Evolutionary conservation across 257 asterid species (phyloP).

Genomic region (Osmanthus fragrans): DNA sequence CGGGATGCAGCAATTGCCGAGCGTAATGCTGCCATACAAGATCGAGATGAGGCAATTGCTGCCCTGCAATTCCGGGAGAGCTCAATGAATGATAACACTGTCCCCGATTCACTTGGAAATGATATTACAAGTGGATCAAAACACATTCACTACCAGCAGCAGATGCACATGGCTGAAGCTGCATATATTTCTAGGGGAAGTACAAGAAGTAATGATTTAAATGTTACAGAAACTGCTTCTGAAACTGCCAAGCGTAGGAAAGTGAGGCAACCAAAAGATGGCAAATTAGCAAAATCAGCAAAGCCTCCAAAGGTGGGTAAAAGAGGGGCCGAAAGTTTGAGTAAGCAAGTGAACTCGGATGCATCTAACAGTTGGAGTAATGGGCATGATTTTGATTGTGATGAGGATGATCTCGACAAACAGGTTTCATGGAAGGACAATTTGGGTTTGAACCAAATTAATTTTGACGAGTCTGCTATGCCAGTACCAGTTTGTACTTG

Average conservation of each 20-base stretch:
- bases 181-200: constrained; percentile 48
- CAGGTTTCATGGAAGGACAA: constrained; percentile 77
- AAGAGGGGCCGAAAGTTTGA: constrained; percentile 48
- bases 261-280: constrained; percentile 56
- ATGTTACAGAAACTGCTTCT: constrained; percentile 40
- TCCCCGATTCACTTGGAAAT: constrained; percentile 49
- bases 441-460: constrained; percentile 70
- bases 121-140: constrained; percentile 48
- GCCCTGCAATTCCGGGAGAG: constrained; percentile 56
- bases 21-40: constrained; percentile 73
- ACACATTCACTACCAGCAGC: constrained; percentile 51
- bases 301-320: constrained; percentile 50
- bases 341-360: constrained; percentile 40
- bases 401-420: constrained; percentile 53
- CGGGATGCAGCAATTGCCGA: constrained; percentile 92
- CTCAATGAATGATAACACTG: constrained; percentile 47
- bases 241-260: constrained; percentile 52
- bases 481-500: constrained; percentile 90
- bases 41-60: constrained; percentile 72
- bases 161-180: constrained; percentile 40
- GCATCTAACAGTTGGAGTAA: constrained; percentile 46
- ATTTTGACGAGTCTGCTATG: constrained; percentile 82
- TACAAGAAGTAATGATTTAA: constrained; percentile 35
- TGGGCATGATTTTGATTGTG: constrained; percentile 45
- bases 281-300: constrained; percentile 42